phyloP scores from a whole-genome alignment of 108 stramenopile genomes.

The Chaetoceros muelleri region DNA sequence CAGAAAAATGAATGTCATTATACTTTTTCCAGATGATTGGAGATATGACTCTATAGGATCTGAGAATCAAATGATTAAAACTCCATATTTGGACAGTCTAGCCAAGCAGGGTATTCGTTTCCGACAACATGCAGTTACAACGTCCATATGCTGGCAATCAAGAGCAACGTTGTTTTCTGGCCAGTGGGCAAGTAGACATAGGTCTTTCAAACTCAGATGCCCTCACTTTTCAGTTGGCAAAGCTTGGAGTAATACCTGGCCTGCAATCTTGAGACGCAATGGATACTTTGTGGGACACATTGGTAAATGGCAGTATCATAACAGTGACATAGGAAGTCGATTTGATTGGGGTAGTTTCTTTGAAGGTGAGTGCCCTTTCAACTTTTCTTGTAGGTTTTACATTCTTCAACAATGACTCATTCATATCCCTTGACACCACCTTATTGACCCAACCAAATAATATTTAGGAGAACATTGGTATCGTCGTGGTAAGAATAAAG shows the following conservation, averaged over 20 bases:
- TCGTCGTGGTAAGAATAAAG: background rate
- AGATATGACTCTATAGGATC: conserved; percentile 20
- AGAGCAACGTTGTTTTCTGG: conserved; percentile 67
- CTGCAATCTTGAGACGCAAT: conserved; percentile 39
- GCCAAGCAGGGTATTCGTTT: conserved; percentile 66
- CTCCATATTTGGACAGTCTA: conserved; percentile 57
- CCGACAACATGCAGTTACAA: conserved; percentile 73
- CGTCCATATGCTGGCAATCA: conserved; percentile 68
- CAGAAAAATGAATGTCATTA: conserved; percentile 38
- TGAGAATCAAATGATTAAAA: conserved; percentile 22
- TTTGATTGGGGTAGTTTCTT: background rate
- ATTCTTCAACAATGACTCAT: too few relatives aligned
- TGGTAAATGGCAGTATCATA: conserved; percentile 53
- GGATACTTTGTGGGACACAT: conserved; percentile 67
- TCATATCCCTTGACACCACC: too few relatives aligned
- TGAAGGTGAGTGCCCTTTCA: background rate
- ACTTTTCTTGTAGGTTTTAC: too few relatives aligned
- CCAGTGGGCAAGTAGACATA: conserved; percentile 47
- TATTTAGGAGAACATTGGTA: conserved; percentile 40
- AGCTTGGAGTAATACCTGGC: conserved; percentile 56
- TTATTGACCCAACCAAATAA: conserved; percentile 1
- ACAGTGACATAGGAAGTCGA: background rate
- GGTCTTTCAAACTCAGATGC: background rate
- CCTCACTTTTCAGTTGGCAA: background rate
- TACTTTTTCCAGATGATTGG: conserved; percentile 59